Base-by-base conservation (phyloP, 805 yeast genomes). In the Candida railenensis region DNA sequence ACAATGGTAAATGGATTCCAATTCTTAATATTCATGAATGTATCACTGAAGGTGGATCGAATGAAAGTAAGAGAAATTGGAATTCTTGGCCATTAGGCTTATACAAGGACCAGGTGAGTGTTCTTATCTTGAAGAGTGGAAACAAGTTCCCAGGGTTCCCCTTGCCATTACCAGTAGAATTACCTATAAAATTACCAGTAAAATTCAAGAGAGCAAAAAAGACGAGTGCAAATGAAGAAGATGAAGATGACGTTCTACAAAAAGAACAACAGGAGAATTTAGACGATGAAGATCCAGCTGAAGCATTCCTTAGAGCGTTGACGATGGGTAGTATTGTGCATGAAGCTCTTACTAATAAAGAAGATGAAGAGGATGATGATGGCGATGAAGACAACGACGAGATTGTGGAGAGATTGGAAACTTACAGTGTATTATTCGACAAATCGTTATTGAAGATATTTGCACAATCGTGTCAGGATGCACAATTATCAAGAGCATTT, bases 61-160 rank as follows among this genome's bases (percentile, higher is more conserved):
- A 84, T 55, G 54, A 50, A 18, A 53, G 61, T 33, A 71, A 69
- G 48, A 76, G 76, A 43, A 77, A 79, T 49, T 81, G 89, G 64
- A 76, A 76, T 45, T 83, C 85, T 53, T 90, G 97, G 97, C 97
- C 97, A 19, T 70, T 92, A 44, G 96, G 96, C 2, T 66, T 88
- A 33, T 78, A 81, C 48, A 77, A 76, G 43, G 90, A 87, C 48
- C 80, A 82, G 49, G 77, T 90, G 55, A 81, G 79, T 52, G 88
- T 95, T 63, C 76, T 89, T 44, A 76, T 89, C 18, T 77, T 89
- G 50, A 86, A 87, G 64, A 91, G 90, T 19, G 63, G 59, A 44
- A 62, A 58, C 37, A 69, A 71, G 28, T 85, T 85, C 65, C 97
- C 97, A 0, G 79, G 82, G 2, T 82, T 89, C 58, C 98, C 98